Evolutionary conservation across 768 basidiomycete species (phyloP), one percentile per base, ranked within the genome.

Genomic region (Calocera cornea): DNA sequence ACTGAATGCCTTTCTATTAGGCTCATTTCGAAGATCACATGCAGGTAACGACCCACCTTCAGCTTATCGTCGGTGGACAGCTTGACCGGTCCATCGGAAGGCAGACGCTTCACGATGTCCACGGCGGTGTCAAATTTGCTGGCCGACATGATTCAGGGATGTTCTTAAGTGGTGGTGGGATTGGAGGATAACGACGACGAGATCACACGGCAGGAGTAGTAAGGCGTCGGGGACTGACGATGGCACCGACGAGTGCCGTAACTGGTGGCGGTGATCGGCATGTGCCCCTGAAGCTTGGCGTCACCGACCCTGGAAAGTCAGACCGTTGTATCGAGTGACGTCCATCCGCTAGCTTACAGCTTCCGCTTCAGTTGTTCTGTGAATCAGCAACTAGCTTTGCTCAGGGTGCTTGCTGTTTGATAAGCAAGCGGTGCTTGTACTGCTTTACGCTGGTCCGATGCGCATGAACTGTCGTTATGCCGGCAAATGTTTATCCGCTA

Each of bases 21-120:
- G 63, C 41, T 36, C 29, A 34, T 24, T 14, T 1, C 12, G 65
- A 64, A 5, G 31, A 19, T 24, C 54, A 24, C 33, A 22, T 31
- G 64, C 31, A 5, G 22, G 14, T 22, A 29, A 2, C 24, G 31
- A 79, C 89, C 75, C 76, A 94, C 95, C 72, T 79, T 80, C 71
- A 97, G 89, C 80, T 91, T 83, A 67, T 91, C 87, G 12, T 87
- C 87, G 70, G 83, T 78, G 19, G 79, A 70, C 22, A 91, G 90
- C 80, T 90, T 79, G 76, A 93, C 82, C 22, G 88, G 86, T 1
- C 94, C 92, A 34, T 87, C 87, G 78, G 88, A 84, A 65, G 92
- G 91, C 12, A 94, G 86, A 22, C 66, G 65, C 70, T 83, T 68
- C 66, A 78, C 82, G 77, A 92, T 88, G 17, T 71, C 72, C 50